phyloP scores from a whole-genome alignment of 805 yeast species.

The Zygoascus bituminiphila region DNA sequence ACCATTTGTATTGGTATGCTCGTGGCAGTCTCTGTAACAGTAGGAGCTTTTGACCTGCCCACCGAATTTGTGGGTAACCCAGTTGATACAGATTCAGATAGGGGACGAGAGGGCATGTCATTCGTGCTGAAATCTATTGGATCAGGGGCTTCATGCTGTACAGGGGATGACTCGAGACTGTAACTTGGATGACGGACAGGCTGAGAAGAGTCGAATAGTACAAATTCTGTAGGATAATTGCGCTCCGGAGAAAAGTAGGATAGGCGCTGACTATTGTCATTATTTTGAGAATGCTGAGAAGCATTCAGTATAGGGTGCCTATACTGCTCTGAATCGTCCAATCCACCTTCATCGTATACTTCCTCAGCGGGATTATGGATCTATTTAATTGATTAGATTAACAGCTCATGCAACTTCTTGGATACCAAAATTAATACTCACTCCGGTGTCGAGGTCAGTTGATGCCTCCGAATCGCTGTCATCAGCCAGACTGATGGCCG shows the following conservation, averaged over 20 bases:
- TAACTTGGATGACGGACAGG: neutral
- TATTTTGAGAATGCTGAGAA: neutral
- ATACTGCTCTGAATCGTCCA: neutral
- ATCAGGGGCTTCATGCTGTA: neutral
- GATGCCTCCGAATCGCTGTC: neutral
- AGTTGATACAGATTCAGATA: neutral
- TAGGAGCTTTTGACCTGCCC: neutral
- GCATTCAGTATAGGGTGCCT: neutral
- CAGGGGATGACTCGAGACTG: neutral
- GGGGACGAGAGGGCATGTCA: neutral
- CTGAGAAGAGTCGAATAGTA: neutral
- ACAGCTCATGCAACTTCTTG: no score
- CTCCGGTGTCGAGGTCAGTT: neutral
- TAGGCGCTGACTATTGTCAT: neutral
- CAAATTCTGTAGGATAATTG: neutral
- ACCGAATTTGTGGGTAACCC: neutral
- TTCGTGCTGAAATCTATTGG: neutral
- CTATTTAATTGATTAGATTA: neutral
- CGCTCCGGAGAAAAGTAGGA: neutral
- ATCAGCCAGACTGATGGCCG: neutral
- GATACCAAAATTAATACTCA: no score
- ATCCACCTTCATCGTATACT: neutral
- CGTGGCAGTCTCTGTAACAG: neutral
- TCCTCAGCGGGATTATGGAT: neutral
- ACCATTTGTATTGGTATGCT: neutral